A percentile compares a stretch with the other conserved stretches of the same genome.
Conservation (phyloP, 768 basidiomycete genomes). For the Suillus plorans region DNA sequence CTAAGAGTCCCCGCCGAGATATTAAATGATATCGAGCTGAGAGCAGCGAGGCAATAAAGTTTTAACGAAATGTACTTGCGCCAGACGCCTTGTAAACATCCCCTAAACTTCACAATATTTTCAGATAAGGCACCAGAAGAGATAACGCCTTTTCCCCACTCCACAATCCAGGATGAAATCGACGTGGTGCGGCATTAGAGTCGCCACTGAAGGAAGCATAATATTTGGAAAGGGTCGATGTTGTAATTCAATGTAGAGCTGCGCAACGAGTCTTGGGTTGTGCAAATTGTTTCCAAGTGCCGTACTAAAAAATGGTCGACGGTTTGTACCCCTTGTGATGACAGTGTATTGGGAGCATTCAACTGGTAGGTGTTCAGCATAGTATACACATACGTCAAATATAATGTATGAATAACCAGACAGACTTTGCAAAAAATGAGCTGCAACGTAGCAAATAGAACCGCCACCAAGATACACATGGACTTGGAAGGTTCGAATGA, state of each 20-base stretch:
- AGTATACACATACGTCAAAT: neutral
- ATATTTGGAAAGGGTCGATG: neutral
- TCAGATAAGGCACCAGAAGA: conserved; percentile 48
- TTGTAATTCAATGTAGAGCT: neutral
- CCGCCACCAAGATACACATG: neutral
- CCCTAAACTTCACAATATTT: conserved; percentile 47
- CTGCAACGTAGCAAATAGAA: neutral
- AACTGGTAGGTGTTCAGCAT: neutral
- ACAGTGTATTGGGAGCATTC: neutral
- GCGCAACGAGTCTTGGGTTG: neutral
- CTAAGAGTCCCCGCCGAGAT: too few species aligned
- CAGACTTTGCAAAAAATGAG: neutral
- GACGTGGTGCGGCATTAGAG: neutral
- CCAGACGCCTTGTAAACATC: conserved; percentile 40
- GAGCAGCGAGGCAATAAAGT: conserved; percentile 5
- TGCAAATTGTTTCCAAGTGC: neutral
- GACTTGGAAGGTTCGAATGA: neutral
- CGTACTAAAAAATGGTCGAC: neutral
- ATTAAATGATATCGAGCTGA: conserved; percentile 44
- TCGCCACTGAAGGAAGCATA: neutral
- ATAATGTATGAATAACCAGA: neutral
- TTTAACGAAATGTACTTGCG: conserved; percentile 33
- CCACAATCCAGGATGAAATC: neutral
- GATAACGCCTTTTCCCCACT: neutral
- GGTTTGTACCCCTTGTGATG: neutral